These are phyloP conservation scores for Salvia rosmarinus DNA, from an alignment of 257 asterid species.

Conservation along the genomic window DNA sequence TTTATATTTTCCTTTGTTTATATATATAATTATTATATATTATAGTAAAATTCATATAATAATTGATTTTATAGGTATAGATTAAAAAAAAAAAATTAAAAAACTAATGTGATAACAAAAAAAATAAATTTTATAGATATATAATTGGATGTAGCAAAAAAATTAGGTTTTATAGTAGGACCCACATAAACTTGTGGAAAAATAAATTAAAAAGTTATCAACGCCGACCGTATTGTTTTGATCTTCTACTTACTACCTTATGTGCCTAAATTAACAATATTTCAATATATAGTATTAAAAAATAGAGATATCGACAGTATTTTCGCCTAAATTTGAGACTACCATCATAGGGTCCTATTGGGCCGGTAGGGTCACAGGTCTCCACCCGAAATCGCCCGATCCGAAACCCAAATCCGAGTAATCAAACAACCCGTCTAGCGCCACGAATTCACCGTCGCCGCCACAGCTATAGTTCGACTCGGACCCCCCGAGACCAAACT, in stretches of 20 bases:
- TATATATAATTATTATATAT: too few species aligned
- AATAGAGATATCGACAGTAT: constrained; percentile 39
- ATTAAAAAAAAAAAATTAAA: too few species aligned
- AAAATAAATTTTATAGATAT: too few species aligned
- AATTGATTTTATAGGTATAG: too few species aligned
- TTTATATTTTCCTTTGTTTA: too few species aligned
- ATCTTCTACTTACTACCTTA: too few species aligned
- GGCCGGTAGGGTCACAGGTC: constrained; percentile 67
- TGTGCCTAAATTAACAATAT: background rate
- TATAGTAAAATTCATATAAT: too few species aligned
- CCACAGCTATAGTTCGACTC: constrained; percentile 19
- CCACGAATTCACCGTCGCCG: constrained; percentile 48
- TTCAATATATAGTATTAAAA: background rate
- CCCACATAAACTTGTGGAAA: too few species aligned
- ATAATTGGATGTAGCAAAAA: too few species aligned
- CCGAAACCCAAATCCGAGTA: constrained; percentile 69
- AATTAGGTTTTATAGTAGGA: too few species aligned
- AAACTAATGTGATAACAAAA: too few species aligned
- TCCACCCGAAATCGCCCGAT: constrained; percentile 50
- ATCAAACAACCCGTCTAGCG: constrained; percentile 73
- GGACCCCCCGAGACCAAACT: constrained; percentile 43
- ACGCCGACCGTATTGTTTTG: background rate
- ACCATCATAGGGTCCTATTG: constrained; percentile 40
- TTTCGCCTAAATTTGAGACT: background rate
- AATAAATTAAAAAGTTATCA: too few species aligned